Percentiles rank a stretch among this genome's conserved stretches.
These are phyloP conservation scores for Paraleonurus japonicus DNA, from an alignment of 257 asterid species.

Conservation along the genomic window DNA sequence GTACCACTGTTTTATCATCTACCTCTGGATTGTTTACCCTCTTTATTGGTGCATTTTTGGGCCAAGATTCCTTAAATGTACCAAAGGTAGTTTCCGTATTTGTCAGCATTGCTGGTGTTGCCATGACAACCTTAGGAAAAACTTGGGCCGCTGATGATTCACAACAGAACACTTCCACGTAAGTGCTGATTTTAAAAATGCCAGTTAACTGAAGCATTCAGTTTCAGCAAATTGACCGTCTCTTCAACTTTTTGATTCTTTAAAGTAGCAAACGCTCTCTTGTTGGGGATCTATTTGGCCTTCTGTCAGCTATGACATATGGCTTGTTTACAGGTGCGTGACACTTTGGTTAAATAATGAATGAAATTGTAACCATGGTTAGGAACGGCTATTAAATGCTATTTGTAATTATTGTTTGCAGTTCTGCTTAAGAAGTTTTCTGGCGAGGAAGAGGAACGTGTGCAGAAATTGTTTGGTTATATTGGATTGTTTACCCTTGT, in stretches of 20 bases:
- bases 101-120: constrained; percentile 86
- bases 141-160: constrained; percentile 92
- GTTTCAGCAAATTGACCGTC: constrained; percentile 38
- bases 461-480: constrained; percentile 87
- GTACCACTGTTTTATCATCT: constrained; percentile 91
- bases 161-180: constrained; percentile 54
- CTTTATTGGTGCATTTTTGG: constrained; percentile 78
- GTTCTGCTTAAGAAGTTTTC: constrained; percentile 87
- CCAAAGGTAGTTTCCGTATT: constrained; percentile 78
- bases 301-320: constrained; percentile 77
- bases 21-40: constrained; percentile 94
- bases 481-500: constrained; percentile 78
- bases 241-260: constrained; percentile 45
- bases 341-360: constrained; percentile 4
- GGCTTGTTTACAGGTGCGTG: constrained; percentile 83
- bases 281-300: constrained; percentile 83
- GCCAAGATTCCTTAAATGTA: constrained; percentile 75
- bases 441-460: constrained; percentile 80
- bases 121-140: constrained; percentile 87
- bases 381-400: constrained; percentile 12
- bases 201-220: not conserved
- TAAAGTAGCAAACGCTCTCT: constrained; percentile 65
- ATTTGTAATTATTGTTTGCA: constrained; percentile 31
- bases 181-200: constrained; percentile 21
- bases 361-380: not conserved